Evolutionary conservation across 2,329 filamentous ascomycete genomes (phyloP).

Genomic region (Geosmithia flava): DNA sequence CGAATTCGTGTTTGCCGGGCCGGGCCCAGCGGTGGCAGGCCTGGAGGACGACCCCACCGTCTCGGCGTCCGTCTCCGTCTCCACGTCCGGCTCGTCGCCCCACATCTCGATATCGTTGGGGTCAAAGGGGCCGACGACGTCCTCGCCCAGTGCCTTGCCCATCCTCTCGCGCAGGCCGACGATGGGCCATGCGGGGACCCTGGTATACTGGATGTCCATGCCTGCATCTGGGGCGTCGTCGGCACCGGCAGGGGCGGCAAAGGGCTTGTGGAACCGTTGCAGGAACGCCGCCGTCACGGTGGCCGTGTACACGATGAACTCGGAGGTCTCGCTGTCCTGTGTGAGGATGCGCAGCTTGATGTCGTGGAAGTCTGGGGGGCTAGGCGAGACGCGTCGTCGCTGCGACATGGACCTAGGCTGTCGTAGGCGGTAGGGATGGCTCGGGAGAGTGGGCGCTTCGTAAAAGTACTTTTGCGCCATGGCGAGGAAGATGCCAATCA

Average conservation of each 20-base stretch:
- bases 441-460: not conserved
- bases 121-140: slow-evolving; percentile 32
- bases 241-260: slow-evolving; percentile 19
- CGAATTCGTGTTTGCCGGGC: too few species aligned
- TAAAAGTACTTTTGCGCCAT: slow-evolving; percentile 47
- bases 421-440: not conserved
- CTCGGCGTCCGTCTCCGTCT: slow-evolving; percentile 1
- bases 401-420: slow-evolving; percentile 5
- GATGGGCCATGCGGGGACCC: slow-evolving; percentile 41
- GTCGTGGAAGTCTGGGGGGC: slow-evolving; percentile 24
- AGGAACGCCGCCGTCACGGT: slow-evolving; percentile 35
- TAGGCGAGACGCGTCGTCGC: slow-evolving; percentile 4
- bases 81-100: slow-evolving; percentile 15
- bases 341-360: slow-evolving; percentile 37
- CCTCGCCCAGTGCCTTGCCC: slow-evolving; percentile 36
- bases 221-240: slow-evolving; percentile 8
- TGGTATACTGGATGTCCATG: slow-evolving; percentile 32
- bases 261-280: slow-evolving; percentile 35
- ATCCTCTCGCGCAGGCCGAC: slow-evolving; percentile 42
- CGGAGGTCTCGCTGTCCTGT: slow-evolving; percentile 31
- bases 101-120: slow-evolving; percentile 30
- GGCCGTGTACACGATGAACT: slow-evolving; percentile 42
- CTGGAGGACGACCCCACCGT: too few species aligned
- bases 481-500: slow-evolving; percentile 38
- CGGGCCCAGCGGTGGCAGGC: not conserved